Evolutionary conservation across 306 rosid genomes (phyloP).

Genomic region (Delonix regia): DNA sequence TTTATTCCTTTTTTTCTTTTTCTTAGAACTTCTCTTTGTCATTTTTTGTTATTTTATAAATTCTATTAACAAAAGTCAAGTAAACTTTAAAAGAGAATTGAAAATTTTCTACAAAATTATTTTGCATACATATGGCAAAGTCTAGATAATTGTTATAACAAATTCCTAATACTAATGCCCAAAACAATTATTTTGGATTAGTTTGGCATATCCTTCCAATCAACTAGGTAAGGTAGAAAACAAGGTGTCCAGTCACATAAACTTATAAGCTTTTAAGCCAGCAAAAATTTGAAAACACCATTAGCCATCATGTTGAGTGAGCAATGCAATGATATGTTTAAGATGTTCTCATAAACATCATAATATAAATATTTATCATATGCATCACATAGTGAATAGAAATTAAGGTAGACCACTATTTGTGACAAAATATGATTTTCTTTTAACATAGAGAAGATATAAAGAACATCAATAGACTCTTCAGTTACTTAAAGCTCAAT

Average conservation of each 20-base stretch:
- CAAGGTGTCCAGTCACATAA: conserved; percentile 91
- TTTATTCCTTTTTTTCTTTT: no score
- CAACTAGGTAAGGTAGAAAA: conserved; percentile 68
- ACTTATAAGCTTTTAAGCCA: conserved; percentile 80
- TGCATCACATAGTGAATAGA: background rate
- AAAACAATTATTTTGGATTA: no score
- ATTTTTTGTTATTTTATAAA: no score
- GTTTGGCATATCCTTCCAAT: conserved; percentile 50
- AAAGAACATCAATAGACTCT: conserved; percentile 11
- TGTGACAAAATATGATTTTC: conserved; percentile 1
- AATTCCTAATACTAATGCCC: no score
- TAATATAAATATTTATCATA: conserved; percentile 17
- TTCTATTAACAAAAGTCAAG: no score
- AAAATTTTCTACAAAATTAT: no score
- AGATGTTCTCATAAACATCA: conserved; percentile 24
- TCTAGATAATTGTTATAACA: no score
- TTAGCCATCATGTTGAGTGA: conserved; percentile 22
- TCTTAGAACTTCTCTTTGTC: no score
- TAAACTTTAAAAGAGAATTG: no score
- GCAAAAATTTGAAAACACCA: conserved; percentile 37
- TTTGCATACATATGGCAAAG: no score
- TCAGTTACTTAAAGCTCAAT: conserved; percentile 15
- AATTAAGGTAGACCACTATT: background rate
- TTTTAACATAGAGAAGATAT: background rate
- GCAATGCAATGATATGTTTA: conserved; percentile 20